These are phyloP conservation scores for Emmonsiellopsis sp. DNA, from an alignment of 2,329 filamentous ascomycete species.

Conservation along the genomic window DNA sequence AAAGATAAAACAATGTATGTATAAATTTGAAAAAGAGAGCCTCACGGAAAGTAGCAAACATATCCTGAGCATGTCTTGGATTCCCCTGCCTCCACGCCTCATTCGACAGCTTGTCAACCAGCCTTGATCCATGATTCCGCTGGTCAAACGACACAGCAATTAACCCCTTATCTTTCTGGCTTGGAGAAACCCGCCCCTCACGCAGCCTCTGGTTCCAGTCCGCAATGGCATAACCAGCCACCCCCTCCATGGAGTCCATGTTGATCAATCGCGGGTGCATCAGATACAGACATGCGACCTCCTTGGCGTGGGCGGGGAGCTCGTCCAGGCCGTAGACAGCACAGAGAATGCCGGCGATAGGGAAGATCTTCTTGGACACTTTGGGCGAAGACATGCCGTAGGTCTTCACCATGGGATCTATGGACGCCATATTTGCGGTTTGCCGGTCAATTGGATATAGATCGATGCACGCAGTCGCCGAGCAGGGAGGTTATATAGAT, in stretches of 20 bases:
- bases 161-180: conserved; percentile 44
- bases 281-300: conserved; percentile 78
- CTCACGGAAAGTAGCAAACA: conserved; percentile 69
- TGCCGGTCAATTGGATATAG: neutral
- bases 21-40: neutral
- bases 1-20: neutral
- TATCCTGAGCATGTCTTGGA: conserved; percentile 74
- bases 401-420: conserved; percentile 24
- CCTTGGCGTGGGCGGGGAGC: conserved; percentile 45
- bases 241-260: conserved; percentile 63
- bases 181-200: conserved; percentile 19
- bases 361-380: conserved; percentile 56
- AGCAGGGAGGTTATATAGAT: too few relatives aligned
- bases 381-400: conserved; percentile 10
- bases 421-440: conserved; percentile 22
- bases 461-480: neutral
- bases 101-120: conserved; percentile 60
- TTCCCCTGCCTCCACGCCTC: conserved; percentile 73
- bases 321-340: conserved; percentile 76
- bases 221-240: conserved; percentile 60
- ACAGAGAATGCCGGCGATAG: conserved; percentile 68
- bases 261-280: conserved; percentile 68
- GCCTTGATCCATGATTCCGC: conserved; percentile 75
- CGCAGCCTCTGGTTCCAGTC: conserved; percentile 51
- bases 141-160: conserved; percentile 85